phyloP scores from a whole-genome alignment of 768 basidiomycete species.

The Suillus subluteus region DNA sequence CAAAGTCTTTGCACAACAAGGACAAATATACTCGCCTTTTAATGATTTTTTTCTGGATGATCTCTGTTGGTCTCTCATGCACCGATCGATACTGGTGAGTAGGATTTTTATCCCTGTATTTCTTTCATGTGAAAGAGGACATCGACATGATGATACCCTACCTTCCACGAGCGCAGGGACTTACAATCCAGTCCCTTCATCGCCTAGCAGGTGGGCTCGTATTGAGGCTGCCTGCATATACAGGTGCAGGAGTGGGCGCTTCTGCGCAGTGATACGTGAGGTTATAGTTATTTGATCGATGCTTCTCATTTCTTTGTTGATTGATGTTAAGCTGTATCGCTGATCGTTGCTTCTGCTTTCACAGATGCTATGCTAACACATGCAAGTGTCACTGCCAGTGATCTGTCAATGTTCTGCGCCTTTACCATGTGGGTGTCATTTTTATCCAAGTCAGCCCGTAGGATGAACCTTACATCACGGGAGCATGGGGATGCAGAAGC shows the following conservation, averaged over 20 bases:
- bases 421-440: slow-evolving; percentile 11
- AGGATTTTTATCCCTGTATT: neutral
- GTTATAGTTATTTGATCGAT: slow-evolving; percentile 42
- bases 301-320: neutral
- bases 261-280: slow-evolving; percentile 36
- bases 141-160: slow-evolving; percentile 34
- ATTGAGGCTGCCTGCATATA: slow-evolving; percentile 38
- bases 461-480: slow-evolving; percentile 31
- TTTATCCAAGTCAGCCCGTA: slow-evolving; percentile 18
- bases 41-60: slow-evolving; percentile 7
- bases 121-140: neutral
- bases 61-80: neutral
- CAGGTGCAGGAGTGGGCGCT: slow-evolving; percentile 38
- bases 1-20: slow-evolving; percentile 28
- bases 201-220: slow-evolving; percentile 39
- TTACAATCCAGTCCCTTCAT: slow-evolving; percentile 37
- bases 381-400: neutral
- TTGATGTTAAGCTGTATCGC: neutral
- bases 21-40: slow-evolving; percentile 19
- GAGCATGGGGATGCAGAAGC: slow-evolving; percentile 28
- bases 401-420: neutral
- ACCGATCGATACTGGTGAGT: slow-evolving; percentile 16
- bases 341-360: neutral
- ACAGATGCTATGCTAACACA: slow-evolving; percentile 11
- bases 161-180: slow-evolving; percentile 37